These are phyloP conservation scores for Nowakowskiella sp. DNA, from an alignment of 192 early-diverging fungal species.

Conservation along the genomic window DNA sequence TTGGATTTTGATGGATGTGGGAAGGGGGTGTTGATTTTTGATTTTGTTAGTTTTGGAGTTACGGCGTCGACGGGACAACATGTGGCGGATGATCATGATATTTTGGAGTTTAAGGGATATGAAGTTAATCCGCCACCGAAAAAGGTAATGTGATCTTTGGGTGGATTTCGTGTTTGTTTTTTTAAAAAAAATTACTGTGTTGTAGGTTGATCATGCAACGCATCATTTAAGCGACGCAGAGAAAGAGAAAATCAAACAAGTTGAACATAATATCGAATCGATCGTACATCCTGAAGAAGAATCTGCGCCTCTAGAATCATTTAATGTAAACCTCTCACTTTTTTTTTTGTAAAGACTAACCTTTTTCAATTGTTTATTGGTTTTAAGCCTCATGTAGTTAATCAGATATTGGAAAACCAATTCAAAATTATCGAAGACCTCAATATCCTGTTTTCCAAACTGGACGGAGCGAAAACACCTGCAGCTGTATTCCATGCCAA, in stretches of 20 bases:
- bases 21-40: slow-evolving; percentile 12
- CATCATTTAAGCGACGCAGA: neutral
- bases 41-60: slow-evolving; percentile 5
- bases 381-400: slow-evolving; percentile 21
- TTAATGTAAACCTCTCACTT: slow-evolving; percentile 15
- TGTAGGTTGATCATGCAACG: too few species aligned
- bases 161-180: slow-evolving; percentile 6
- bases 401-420: slow-evolving; percentile 38
- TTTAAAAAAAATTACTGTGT: too few species aligned
- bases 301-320: slow-evolving; percentile 7
- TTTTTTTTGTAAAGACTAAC: slow-evolving; percentile 9
- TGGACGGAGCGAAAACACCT: slow-evolving; percentile 8
- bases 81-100: slow-evolving; percentile 66
- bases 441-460: slow-evolving; percentile 28
- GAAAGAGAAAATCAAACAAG: neutral
- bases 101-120: slow-evolving; percentile 56
- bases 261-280: neutral
- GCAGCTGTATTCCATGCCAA: too few species aligned
- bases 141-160: slow-evolving; percentile 22
- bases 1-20: slow-evolving; percentile 57
- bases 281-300: neutral
- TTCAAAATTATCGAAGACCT: slow-evolving; percentile 45
- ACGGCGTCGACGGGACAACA: slow-evolving; percentile 9
- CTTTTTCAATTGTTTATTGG: slow-evolving; percentile 9
- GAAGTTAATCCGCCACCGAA: slow-evolving; percentile 56